A percentile compares a stretch with the other conserved stretches of the same genome.
These are phyloP conservation scores for Podospora pseudoanserina DNA, from an alignment of 495 filamentous ascomycete genomes.

Conservation along the genomic window DNA sequence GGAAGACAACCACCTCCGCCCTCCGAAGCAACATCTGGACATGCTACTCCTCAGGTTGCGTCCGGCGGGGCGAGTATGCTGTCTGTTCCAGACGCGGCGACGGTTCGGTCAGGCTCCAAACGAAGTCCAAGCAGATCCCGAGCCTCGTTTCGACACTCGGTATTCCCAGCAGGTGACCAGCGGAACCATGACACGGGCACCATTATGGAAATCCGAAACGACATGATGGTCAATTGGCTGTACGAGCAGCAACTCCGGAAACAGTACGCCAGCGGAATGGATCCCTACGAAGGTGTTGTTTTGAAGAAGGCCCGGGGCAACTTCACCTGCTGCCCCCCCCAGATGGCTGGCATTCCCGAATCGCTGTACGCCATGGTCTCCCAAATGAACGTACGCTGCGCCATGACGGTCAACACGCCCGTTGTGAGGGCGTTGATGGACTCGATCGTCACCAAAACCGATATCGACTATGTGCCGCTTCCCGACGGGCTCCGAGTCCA, in stretches of 20 bases:
- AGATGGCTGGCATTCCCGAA: constrained; percentile 45
- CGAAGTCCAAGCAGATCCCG: constrained; percentile 13
- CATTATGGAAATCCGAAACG: constrained; percentile 51
- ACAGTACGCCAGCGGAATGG: constrained; percentile 52
- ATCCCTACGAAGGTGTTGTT: constrained; percentile 57
- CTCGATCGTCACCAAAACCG: constrained; percentile 25
- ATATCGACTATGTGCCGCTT: constrained; percentile 52
- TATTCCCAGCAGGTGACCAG: constrained; percentile 47
- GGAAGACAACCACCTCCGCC: constrained; percentile 10
- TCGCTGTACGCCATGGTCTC: constrained; percentile 50
- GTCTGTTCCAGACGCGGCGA: constrained; percentile 20
- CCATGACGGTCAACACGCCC: constrained; percentile 34
- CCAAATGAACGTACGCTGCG: constrained; percentile 52
- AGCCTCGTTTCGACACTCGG: constrained; percentile 30
- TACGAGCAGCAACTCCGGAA: constrained; percentile 56
- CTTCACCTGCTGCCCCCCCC: constrained; percentile 55
- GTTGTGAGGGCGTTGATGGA: constrained; percentile 29
- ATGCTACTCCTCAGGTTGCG: neutral
- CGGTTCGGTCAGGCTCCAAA: constrained; percentile 11
- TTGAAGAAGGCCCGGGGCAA: constrained; percentile 52
- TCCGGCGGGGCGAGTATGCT: constrained; percentile 15
- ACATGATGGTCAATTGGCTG: constrained; percentile 61
- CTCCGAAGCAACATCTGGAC: neutral
- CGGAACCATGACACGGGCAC: constrained; percentile 39
- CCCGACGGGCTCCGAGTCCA: constrained; percentile 56